phyloP scores from a whole-genome alignment of 2,329 filamentous ascomycete genomes.

The Stemphylium beticola region DNA sequence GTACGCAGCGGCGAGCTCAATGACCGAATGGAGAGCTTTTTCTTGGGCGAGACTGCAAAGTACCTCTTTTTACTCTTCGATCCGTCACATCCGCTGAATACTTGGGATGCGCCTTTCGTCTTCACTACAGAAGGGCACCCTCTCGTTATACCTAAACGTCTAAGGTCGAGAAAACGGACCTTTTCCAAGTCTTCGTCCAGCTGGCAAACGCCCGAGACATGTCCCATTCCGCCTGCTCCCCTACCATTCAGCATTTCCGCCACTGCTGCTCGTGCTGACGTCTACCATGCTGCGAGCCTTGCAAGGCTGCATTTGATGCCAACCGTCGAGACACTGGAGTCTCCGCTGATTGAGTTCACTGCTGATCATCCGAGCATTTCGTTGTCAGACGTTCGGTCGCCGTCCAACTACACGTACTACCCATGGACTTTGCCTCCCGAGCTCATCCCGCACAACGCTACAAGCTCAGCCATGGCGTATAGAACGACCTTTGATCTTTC shows the following conservation, averaged over 20 bases:
- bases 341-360: slow-evolving; percentile 61
- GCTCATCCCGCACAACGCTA: slow-evolving; percentile 77
- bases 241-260: slow-evolving; percentile 76
- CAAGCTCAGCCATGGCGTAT: slow-evolving; percentile 73
- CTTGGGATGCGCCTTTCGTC: slow-evolving; percentile 83
- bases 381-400: slow-evolving; percentile 61
- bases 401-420: slow-evolving; percentile 82
- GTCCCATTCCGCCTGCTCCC: slow-evolving; percentile 66
- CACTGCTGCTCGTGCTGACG: slow-evolving; percentile 77
- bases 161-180: slow-evolving; percentile 29
- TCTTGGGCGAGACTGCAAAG: slow-evolving; percentile 93
- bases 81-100: slow-evolving; percentile 83
- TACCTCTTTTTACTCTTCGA: slow-evolving; percentile 95
- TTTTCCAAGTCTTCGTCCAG: slow-evolving; percentile 7
- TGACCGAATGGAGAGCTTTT: slow-evolving; percentile 99
- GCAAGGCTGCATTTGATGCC: slow-evolving; percentile 81
- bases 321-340: slow-evolving; percentile 62
- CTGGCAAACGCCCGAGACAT: slow-evolving; percentile 58
- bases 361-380: slow-evolving; percentile 61
- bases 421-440: slow-evolving; percentile 88
- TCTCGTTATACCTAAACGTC: slow-evolving; percentile 72
- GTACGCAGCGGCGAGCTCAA: slow-evolving; percentile 75
- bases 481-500: slow-evolving; percentile 75
- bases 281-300: slow-evolving; percentile 88
- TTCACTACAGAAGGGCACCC: slow-evolving; percentile 98